Conservation (phyloP, 78 protist species). For the Blattamonas nauphoetae region DNA sequence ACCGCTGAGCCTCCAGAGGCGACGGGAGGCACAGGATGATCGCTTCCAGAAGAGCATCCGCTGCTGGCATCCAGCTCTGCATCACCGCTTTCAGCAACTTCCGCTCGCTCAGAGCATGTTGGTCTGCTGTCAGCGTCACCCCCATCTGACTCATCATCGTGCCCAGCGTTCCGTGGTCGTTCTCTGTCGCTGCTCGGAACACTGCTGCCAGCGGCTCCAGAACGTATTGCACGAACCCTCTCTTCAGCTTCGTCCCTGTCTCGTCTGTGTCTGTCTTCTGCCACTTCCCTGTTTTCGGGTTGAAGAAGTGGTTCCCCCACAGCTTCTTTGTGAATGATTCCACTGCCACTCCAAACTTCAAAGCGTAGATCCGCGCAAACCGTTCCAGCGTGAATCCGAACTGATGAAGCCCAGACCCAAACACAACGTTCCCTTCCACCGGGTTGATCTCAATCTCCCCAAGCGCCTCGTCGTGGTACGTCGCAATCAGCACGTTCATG, state of each 20-base stretch:
- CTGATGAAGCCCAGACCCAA: constrained; percentile 62
- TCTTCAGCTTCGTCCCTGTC: constrained; percentile 51
- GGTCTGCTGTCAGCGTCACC: constrained; percentile 71
- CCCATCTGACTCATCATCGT: constrained; percentile 62
- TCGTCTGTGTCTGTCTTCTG: background rate
- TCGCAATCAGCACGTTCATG: constrained; percentile 66
- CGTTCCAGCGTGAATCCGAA: constrained; percentile 70
- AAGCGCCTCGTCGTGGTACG: constrained; percentile 66
- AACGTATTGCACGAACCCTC: constrained; percentile 89
- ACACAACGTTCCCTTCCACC: constrained; percentile 81
- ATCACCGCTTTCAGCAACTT: constrained; percentile 60
- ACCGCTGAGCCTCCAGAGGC: constrained; percentile 3
- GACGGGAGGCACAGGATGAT: background rate
- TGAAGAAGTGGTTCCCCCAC: constrained; percentile 97
- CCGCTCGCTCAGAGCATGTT: constrained; percentile 65
- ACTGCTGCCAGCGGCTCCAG: constrained; percentile 88
- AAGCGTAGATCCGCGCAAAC: constrained; percentile 52
- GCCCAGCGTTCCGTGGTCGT: constrained; percentile 55
- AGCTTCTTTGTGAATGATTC: constrained; percentile 70
- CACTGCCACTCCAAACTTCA: constrained; percentile 50
- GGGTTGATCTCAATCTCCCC: constrained; percentile 84
- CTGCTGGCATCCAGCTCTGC: background rate
- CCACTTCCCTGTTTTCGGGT: constrained; percentile 83
- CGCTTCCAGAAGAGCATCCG: constrained; percentile 6
- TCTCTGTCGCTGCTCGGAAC: constrained; percentile 72